phyloP scores from a whole-genome alignment of 306 rosid genomes.

The Glycine tomentella region DNA sequence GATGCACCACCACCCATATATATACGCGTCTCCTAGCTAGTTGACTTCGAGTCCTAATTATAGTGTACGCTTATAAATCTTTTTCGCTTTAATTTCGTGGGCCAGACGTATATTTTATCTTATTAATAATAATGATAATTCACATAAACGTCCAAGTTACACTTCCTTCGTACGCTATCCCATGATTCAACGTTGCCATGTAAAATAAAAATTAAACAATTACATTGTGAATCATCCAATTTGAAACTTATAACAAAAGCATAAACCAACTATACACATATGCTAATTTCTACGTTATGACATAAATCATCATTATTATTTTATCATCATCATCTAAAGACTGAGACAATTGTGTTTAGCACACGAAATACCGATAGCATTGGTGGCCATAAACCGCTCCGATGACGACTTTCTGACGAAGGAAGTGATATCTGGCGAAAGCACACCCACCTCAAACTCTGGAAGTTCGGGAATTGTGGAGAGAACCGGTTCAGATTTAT shows the following conservation, averaged over 20 bases:
- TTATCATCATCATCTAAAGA: no score
- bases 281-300: background rate
- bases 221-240: constrained; percentile 29
- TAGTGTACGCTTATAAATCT: background rate
- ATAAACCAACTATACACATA: background rate
- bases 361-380: constrained; percentile 66
- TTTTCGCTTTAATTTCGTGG: background rate
- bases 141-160: no score
- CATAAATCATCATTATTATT: background rate
- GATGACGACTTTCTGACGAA: constrained; percentile 66
- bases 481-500: constrained; percentile 63
- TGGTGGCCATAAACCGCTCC: constrained; percentile 59
- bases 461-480: constrained; percentile 82
- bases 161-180: background rate
- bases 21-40: no score
- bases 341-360: constrained; percentile 38
- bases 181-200: constrained; percentile 4
- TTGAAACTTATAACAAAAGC: constrained; percentile 18
- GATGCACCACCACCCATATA: no score
- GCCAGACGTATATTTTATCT: background rate
- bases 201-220: constrained; percentile 20
- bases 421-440: constrained; percentile 80
- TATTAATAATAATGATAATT: background rate
- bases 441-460: constrained; percentile 59
- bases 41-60: background rate